These are phyloP conservation scores for Russula lepida DNA, from an alignment of 768 basidiomycete species.

Conservation along the genomic window DNA sequence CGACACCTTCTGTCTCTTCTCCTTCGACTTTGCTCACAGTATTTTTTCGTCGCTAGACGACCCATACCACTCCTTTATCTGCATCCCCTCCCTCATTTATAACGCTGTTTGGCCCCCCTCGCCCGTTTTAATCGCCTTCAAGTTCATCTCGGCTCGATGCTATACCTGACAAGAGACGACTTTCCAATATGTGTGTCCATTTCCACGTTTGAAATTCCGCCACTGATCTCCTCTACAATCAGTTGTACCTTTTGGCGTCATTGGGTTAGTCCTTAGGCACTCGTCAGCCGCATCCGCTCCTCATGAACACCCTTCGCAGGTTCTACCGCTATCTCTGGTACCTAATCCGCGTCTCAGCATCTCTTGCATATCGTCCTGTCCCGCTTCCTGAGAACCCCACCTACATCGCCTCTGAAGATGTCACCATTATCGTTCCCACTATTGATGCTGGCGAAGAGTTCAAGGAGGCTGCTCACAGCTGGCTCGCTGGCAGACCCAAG, in stretches of 20 bases:
- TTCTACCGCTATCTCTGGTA: slow-evolving; percentile 96
- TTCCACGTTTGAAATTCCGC: not conserved
- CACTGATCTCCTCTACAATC: slow-evolving; percentile 10
- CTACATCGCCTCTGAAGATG: slow-evolving; percentile 84
- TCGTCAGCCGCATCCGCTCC: not conserved
- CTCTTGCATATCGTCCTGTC: slow-evolving; percentile 75
- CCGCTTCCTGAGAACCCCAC: slow-evolving; percentile 87
- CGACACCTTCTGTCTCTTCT: not conserved
- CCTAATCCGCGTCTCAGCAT: slow-evolving; percentile 74
- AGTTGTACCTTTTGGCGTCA: slow-evolving; percentile 89
- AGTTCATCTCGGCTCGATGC: slow-evolving; percentile 36
- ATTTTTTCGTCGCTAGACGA: slow-evolving; percentile 16
- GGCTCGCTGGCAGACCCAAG: slow-evolving; percentile 89
- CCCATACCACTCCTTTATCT: slow-evolving; percentile 20
- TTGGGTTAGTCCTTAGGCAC: slow-evolving; percentile 48
- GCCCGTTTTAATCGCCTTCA: slow-evolving; percentile 1
- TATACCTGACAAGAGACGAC: slow-evolving; percentile 85
- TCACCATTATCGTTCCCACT: slow-evolving; percentile 93
- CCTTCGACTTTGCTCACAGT: not conserved
- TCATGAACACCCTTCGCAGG: slow-evolving; percentile 31
- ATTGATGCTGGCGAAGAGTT: slow-evolving; percentile 96
- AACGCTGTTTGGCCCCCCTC: slow-evolving; percentile 10
- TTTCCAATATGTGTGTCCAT: slow-evolving; percentile 77
- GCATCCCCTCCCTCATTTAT: slow-evolving; percentile 13
- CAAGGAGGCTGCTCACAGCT: slow-evolving; percentile 85